Base-by-base conservation (phyloP, 2,329 filamentous ascomycete genomes). In the Colletotrichum sublineola region DNA sequence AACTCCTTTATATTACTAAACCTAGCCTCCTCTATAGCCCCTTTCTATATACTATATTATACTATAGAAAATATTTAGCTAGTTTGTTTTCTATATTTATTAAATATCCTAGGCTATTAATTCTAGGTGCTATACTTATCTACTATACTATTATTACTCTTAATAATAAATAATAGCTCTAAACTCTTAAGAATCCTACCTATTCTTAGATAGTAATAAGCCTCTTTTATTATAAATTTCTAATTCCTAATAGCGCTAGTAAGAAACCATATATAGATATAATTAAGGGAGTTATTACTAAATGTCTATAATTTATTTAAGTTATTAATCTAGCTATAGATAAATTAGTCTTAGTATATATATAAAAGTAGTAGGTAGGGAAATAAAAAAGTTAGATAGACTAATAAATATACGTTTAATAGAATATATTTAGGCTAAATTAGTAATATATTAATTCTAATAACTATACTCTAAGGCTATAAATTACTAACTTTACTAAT, bases 241-340 rank as follows among this genome's bases (percentile, higher is more conserved):
- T 33, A 56, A 56, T 56, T 18, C 38, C 15, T 15, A 56, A 56
- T 33, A 15, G 53, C 38, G 7, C 53, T 33, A 20, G 53, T 38
- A 18, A 56, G 31, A 7, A 56, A 56, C 12, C 33, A 33, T 33
- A 56, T 56, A 33, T 56, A 9, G 20, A 56, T 18, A 18, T 38
- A 56, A 33, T 56, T 33, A 33, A 56, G 53, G 9, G 53, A 56
- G 36, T 56, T 56, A 33, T 56, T 29, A 8, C 20, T 12, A 33
- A 56, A 56, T 56, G 53, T 56, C 53, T 20, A 56, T n/a, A 8
- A 33, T 56, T 56, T 33, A 20, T 56, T 56, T 18, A 56, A 56
- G 53, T 56, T 33, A 12, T 56, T 20, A 38, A 56, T 56, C 1
- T 56, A 33, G 53, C 53, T 56, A 38, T 9, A n/a, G 53, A n/a